Percentiles rank a stretch among this genome's conserved stretches.
phyloP scores from a whole-genome alignment of 306 rosid genomes.

The Acacia confusa region DNA sequence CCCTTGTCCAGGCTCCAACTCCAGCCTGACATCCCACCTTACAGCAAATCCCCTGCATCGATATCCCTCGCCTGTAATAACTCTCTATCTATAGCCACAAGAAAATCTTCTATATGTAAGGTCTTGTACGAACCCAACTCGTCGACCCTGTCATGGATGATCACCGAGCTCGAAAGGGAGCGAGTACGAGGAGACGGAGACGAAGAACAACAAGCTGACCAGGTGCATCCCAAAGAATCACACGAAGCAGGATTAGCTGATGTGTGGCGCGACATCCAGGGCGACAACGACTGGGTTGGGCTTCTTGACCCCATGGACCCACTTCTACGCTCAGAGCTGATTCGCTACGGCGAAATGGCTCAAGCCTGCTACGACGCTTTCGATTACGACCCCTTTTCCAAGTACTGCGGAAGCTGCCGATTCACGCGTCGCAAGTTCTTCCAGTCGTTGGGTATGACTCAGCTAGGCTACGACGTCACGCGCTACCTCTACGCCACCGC shows the following conservation, averaged over 20 bases:
- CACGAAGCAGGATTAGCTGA: slow-evolving; percentile 33
- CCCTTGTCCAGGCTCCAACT: slow-evolving; percentile 22
- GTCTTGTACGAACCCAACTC: slow-evolving; percentile 25
- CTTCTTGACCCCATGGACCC: slow-evolving; percentile 75
- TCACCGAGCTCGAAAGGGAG: slow-evolving; percentile 31
- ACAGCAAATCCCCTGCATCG: not conserved
- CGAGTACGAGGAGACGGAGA: not conserved
- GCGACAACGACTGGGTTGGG: slow-evolving; percentile 68
- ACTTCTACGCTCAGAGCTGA: slow-evolving; percentile 57
- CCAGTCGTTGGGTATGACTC: slow-evolving; percentile 34
- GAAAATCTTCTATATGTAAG: slow-evolving; percentile 14
- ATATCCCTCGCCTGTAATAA: not conserved
- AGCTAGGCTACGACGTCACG: slow-evolving; percentile 50
- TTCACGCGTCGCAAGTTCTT: slow-evolving; percentile 48
- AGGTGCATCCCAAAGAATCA: not conserved
- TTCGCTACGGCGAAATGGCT: slow-evolving; percentile 88
- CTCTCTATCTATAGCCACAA: not conserved
- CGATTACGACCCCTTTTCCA: slow-evolving; percentile 78
- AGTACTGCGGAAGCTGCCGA: slow-evolving; percentile 79
- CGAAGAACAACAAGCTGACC: not conserved
- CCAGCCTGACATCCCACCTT: not conserved
- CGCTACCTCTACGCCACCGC: slow-evolving; percentile 80
- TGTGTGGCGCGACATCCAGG: slow-evolving; percentile 72
- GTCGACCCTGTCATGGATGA: slow-evolving; percentile 28
- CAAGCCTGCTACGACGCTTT: slow-evolving; percentile 90